A percentile compares a stretch with the other conserved stretches of the same genome.
Evolutionary conservation across 179 eudicot genomes (phyloP).

Genomic region (Beta corolliflora): DNA sequence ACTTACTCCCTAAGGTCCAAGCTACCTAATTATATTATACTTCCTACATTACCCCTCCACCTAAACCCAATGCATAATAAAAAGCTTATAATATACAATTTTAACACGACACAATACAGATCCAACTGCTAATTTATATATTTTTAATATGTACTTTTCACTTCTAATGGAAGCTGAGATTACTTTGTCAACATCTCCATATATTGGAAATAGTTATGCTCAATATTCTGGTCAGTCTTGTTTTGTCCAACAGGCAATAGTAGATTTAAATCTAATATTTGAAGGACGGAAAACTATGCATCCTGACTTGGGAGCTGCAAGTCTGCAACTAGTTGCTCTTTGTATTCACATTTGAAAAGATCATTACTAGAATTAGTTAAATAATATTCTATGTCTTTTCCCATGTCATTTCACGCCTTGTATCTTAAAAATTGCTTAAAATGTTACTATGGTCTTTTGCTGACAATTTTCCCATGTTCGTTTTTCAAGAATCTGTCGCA

Average conservation of each 20-base stretch:
- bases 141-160: too few species aligned
- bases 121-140: too few species aligned
- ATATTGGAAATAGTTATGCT: background rate
- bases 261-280: background rate
- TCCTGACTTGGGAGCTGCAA: background rate
- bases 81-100: too few species aligned
- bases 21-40: too few species aligned
- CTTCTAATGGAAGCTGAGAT: background rate
- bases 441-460: background rate
- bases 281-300: background rate
- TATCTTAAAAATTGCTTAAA: background rate
- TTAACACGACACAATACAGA: background rate
- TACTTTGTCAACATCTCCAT: background rate
- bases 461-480: slow-evolving; percentile 16
- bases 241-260: background rate
- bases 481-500: slow-evolving; percentile 40
- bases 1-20: too few species aligned
- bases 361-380: background rate
- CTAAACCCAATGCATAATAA: too few species aligned
- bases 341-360: background rate
- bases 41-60: too few species aligned
- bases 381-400: background rate
- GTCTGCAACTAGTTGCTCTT: background rate
- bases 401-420: background rate
- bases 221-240: background rate